Conservation (phyloP, 1,284 basidiomycete genomes). For the Apiotrichum montevideense region DNA sequence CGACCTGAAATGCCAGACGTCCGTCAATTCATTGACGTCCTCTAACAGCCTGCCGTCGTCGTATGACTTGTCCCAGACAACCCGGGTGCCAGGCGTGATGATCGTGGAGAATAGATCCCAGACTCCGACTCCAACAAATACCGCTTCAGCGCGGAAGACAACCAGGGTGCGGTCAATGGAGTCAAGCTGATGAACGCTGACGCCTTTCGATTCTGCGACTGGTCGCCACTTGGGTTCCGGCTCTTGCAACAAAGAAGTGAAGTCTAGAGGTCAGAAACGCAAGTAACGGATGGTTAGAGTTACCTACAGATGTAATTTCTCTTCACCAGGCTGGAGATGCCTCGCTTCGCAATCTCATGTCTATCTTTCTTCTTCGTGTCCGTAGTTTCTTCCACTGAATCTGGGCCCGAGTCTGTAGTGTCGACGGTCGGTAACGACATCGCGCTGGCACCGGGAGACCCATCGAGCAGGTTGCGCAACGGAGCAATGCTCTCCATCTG, state of each 20-base stretch:
- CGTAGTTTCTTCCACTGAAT: slow-evolving; percentile 17
- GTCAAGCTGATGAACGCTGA: slow-evolving; percentile 89
- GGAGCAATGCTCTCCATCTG: slow-evolving; percentile 24
- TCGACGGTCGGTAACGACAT: slow-evolving; percentile 35
- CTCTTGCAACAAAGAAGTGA: slow-evolving; percentile 93
- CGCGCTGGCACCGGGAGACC: slow-evolving; percentile 38
- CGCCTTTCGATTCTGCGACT: slow-evolving; percentile 79
- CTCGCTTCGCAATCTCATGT: slow-evolving; percentile 62
- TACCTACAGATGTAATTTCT: slow-evolving; percentile 78
- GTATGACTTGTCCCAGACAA: slow-evolving; percentile 84
- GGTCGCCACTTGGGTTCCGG: slow-evolving; percentile 93
- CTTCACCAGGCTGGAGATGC: slow-evolving; percentile 73
- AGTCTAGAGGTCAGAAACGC: slow-evolving; percentile 51
- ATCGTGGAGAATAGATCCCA: slow-evolving; percentile 95
- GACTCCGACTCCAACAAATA: slow-evolving; percentile 90
- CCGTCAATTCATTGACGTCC: slow-evolving; percentile 85
- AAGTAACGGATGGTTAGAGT: too few species aligned
- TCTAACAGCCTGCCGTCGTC: slow-evolving; percentile 80
- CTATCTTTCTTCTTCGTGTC: slow-evolving; percentile 37
- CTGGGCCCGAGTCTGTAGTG: slow-evolving; percentile 19
- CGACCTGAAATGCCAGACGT: slow-evolving; percentile 83
- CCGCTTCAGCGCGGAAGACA: slow-evolving; percentile 93
- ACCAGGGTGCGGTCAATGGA: slow-evolving; percentile 96
- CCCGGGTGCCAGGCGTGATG: slow-evolving; percentile 70
- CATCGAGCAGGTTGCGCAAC: slow-evolving; percentile 27